phyloP scores from a whole-genome alignment of 73 alveolate species.

The Paramecium octaurelia region DNA sequence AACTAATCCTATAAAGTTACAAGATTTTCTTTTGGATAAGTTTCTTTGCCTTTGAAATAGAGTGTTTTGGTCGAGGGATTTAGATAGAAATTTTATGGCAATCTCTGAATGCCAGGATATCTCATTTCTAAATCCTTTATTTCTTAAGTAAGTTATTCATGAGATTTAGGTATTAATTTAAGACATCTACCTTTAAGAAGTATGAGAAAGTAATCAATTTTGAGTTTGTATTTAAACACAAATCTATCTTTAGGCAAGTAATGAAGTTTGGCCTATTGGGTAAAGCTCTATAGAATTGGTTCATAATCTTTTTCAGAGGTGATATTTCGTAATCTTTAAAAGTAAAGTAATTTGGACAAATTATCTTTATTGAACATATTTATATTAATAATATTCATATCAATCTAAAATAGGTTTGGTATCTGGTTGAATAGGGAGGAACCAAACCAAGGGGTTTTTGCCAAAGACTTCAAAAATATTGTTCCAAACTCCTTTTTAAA shows the following conservation, averaged over 20 bases:
- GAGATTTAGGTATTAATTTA: neutral
- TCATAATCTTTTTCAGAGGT: slow-evolving; percentile 1
- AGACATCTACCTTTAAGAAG: neutral
- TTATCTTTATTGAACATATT: neutral
- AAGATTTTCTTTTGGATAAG: neutral
- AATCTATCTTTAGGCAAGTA: neutral
- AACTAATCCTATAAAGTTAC: neutral
- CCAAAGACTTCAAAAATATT: slow-evolving; percentile 62
- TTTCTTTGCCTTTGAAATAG: neutral
- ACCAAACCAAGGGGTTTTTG: slow-evolving; percentile 52
- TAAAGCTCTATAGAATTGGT: neutral
- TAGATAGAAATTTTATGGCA: neutral
- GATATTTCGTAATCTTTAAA: neutral
- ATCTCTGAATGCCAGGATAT: neutral
- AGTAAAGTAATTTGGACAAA: neutral
- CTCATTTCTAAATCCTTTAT: neutral
- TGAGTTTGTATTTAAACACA: neutral
- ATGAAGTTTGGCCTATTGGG: neutral
- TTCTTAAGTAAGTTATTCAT: neutral
- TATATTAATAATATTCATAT: neutral
- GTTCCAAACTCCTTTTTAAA: neutral
- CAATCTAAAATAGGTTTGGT: slow-evolving; percentile 14
- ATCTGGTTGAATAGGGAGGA: slow-evolving; percentile 45
- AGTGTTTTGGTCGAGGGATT: neutral
- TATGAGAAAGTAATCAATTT: neutral